phyloP scores from a whole-genome alignment of 2,329 filamentous ascomycete genomes.

The Xylaria sp. region DNA sequence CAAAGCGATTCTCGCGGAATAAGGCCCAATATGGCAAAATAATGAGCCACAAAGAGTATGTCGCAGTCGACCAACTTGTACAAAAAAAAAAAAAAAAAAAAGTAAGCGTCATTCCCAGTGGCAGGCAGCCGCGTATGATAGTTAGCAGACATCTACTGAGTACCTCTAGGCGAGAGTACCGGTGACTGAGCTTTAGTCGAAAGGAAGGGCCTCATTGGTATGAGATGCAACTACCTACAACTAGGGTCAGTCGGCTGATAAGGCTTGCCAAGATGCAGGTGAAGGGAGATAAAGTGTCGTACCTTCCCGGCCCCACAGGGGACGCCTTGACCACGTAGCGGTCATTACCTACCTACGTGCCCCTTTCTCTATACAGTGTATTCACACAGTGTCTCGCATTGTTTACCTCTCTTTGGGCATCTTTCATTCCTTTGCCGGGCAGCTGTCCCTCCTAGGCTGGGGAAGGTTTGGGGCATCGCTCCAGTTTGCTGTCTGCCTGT shows the following conservation, averaged over 20 bases:
- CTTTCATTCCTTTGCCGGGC: constrained; percentile 9
- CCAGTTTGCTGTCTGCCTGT: constrained; percentile 20
- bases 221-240: background rate
- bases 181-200: background rate
- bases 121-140: too few relatives aligned
- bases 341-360: background rate
- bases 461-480: constrained; percentile 17
- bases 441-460: constrained; percentile 3
- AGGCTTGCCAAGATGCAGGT: background rate
- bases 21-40: too few relatives aligned
- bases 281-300: background rate
- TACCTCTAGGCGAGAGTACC: background rate
- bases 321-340: background rate
- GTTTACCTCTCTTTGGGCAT: constrained; percentile 4
- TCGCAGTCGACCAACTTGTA: too few relatives aligned
- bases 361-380: constrained; percentile 11
- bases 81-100: background rate
- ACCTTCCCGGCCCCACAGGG: background rate
- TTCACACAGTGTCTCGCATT: constrained; percentile 4
- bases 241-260: constrained; percentile 3
- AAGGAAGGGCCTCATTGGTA: background rate
- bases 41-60: too few relatives aligned
- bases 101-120: constrained; percentile 2
- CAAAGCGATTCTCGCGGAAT: too few relatives aligned
- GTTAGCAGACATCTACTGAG: too few relatives aligned